Conservation (phyloP, 2,329 filamentous ascomycete genomes). For the Myriosclerotinia duriaeana region DNA sequence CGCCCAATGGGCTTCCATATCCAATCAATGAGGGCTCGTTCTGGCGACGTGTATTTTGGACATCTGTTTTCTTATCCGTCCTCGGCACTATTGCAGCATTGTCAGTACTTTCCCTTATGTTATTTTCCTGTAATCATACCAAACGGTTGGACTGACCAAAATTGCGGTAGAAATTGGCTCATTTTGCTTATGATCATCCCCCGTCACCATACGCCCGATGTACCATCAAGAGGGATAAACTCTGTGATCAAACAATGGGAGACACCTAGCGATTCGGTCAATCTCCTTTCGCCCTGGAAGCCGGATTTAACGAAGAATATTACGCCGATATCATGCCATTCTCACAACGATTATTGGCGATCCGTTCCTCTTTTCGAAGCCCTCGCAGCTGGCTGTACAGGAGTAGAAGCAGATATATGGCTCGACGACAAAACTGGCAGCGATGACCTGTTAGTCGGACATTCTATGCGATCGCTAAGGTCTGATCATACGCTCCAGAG, state of each 20-base stretch:
- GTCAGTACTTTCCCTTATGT: slow-evolving; percentile 1
- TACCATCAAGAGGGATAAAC: neutral
- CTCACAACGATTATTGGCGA: slow-evolving; percentile 59
- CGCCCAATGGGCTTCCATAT: neutral
- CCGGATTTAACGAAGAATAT: slow-evolving; percentile 11
- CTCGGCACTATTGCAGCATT: slow-evolving; percentile 5
- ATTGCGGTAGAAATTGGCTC: neutral
- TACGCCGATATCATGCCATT: slow-evolving; percentile 30
- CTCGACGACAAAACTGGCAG: slow-evolving; percentile 50
- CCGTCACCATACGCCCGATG: neutral
- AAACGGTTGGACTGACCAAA: neutral
- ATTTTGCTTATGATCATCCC: neutral
- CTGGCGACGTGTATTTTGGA: neutral
- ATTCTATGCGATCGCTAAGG: slow-evolving; percentile 54
- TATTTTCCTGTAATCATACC: neutral
- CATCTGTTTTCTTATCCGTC: neutral
- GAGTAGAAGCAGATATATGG: slow-evolving; percentile 62
- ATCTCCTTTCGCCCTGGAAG: slow-evolving; percentile 5
- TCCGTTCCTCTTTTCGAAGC: slow-evolving; percentile 49
- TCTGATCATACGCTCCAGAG: slow-evolving; percentile 53
- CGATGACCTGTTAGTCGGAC: slow-evolving; percentile 52
- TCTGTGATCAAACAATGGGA: slow-evolving; percentile 3
- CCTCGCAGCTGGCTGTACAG: slow-evolving; percentile 56
- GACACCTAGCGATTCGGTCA: neutral
- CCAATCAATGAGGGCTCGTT: neutral